Base-by-base conservation (phyloP, 2,329 filamentous ascomycete species). In the Colletotrichum lindemuthianum region DNA sequence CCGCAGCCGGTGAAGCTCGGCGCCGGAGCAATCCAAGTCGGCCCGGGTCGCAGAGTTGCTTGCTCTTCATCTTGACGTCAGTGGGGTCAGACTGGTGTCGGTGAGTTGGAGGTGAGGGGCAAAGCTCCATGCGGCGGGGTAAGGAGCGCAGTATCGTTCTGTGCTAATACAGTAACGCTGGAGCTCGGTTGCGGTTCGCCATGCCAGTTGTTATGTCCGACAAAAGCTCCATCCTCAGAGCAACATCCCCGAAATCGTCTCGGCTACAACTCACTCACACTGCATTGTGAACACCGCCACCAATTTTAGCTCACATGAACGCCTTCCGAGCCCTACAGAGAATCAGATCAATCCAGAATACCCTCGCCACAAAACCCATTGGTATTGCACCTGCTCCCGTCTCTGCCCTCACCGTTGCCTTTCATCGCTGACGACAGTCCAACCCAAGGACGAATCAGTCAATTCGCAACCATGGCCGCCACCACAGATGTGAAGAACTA, bases 401-500 rank as follows among this genome's bases (percentile, higher is more conserved):
- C 24, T 24, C 24, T 24, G 6, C 2, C 37, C 15, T 24, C 12
- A 15, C 33, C 34, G 24, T 12, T 16, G 16, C 13, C 8, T 43
- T 16, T 8, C 2, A 6, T 8, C 51, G 15, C 45, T 53, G 34
- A 37, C 41, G 6, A 11, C 48, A 15, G 36, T 8, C 33, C 12
- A 16, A 1, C 32, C 24, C 24, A 24, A 66, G 63, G 60, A 64
- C 63, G 50, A 60, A 61, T 33, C 44, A 60, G 59, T 44, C 58
- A 51, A 5, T 75, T 81, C 47, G 79, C 81, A 71, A 81, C 79
- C 69, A 88, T 88, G 88, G 86, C 92, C 68, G 86, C 87, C 54
- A 86, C 88, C 3, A 96, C 94, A 0, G 88, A 97, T 68, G 81
- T 85, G 2, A 84, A 82, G 69, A 92, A 86, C 67, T 98, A 98